phyloP scores from a whole-genome alignment of 257 asterid species.

The Fraxinus americana region DNA sequence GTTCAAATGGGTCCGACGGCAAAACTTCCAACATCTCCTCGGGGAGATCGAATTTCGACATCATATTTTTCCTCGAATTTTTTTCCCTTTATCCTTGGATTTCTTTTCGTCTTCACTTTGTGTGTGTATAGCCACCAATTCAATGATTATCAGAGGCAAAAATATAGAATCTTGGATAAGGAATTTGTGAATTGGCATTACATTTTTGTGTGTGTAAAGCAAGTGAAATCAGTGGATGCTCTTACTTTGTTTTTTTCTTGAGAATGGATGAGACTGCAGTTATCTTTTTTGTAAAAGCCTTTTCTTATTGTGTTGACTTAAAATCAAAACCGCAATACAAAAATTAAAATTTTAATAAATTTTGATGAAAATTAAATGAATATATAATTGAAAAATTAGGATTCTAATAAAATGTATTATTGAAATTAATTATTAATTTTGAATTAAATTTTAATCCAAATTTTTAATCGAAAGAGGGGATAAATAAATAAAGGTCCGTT shows the following conservation, averaged over 20 bases:
- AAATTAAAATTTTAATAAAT: no score
- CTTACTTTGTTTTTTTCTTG: neutral
- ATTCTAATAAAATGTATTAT: no score
- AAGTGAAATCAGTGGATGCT: constrained; percentile 17
- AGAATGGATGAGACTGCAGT: neutral
- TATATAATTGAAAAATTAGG: no score
- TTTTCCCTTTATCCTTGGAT: neutral
- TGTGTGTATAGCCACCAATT: constrained; percentile 28
- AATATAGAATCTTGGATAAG: constrained; percentile 34
- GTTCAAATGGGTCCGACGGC: constrained; percentile 93
- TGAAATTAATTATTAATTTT: no score
- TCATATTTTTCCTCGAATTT: constrained; percentile 31
- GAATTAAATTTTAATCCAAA: no score
- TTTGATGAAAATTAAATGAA: no score
- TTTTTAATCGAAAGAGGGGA: no score
- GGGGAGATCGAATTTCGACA: constrained; percentile 73
- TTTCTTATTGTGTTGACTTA: no score
- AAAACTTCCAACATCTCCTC: constrained; percentile 65
- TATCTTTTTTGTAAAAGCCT: no score
- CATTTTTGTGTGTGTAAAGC: neutral
- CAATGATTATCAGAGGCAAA: neutral
- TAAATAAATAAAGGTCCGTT: no score
- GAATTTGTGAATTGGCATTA: constrained; percentile 17
- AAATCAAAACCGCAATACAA: no score
- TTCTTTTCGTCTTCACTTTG: constrained; percentile 12